Evolutionary conservation across 1,139 yeast species (phyloP), one percentile per base, ranked within the genome.

Genomic region (Meyerozyma smithsonii): DNA sequence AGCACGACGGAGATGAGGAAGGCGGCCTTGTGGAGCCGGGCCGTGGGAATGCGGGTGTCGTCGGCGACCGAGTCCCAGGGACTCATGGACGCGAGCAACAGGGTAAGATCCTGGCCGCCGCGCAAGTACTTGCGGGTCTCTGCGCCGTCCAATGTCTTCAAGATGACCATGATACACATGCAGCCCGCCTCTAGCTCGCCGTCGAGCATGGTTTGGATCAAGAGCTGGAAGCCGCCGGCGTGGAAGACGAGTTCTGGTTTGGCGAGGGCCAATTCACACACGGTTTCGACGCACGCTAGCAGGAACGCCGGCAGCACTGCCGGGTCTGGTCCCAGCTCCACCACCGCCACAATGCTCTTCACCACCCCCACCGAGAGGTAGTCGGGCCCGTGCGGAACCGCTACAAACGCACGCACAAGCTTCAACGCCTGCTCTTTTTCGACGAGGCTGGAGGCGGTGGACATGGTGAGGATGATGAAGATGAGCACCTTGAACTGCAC

Each of bases 351-450:
- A 5, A 92, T 52, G 1, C 95, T 81, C 42, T 89, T 79, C 1
- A 86, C 67, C 4, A 86, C 73, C 0, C 95, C 88, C 25, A 77
- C 67, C 2, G 84, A 75, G 10, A 89, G 56, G 45, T 74, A 73
- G 20, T 69, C 66, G 4, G 74, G 62, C 0, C 90, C 90, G 28
- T 66, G 69, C 2, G 77, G 77, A 2, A 79, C 67, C 32, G 73
- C 79, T 8, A 85, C 55, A 44, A 85, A 79, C 35, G 72, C 66
- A 25, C 97, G 69, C 1, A 88, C 61, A 23, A 90, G 64, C 51
- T 83, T 84, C 28, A 92, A 52, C 0, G 96, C 95, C 53, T 90
- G 90, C 36, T 81, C 81, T 46, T 92, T 74, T 53, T 90, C 97
- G 4, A 78, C 59, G 21, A 78, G 69, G 35, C 67, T 62, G 19